Percentiles rank a stretch among this genome's conserved stretches.
Conservation (phyloP, 2,329 filamentous ascomycete species). For the Hypomyces rosellus region DNA sequence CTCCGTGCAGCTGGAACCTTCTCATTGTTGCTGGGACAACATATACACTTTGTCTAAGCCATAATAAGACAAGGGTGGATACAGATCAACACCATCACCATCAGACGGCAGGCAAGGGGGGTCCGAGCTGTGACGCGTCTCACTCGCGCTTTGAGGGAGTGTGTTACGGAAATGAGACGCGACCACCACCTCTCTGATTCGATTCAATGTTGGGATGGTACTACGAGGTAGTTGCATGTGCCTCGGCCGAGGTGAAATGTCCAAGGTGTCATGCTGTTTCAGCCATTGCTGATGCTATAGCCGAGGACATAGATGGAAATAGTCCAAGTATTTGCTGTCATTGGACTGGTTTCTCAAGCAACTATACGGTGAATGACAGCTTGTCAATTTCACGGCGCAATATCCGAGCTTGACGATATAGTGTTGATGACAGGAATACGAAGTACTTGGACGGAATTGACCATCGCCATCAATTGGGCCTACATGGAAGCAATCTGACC, state of each 20-base stretch:
- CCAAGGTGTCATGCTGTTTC: not conserved
- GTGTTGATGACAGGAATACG: too few relatives aligned
- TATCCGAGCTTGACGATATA: too few relatives aligned
- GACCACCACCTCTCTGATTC: not conserved
- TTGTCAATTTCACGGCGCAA: too few relatives aligned
- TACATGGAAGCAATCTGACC: too few relatives aligned
- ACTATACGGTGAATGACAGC: too few relatives aligned
- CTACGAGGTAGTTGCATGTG: not conserved
- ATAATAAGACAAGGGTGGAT: not conserved
- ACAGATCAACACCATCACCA: not conserved
- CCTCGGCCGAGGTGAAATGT: constrained; percentile 2
- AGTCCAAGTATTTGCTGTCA: too few relatives aligned
- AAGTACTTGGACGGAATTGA: too few relatives aligned
- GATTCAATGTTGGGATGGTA: not conserved
- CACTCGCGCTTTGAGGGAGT: constrained; percentile 1
- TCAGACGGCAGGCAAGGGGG: not conserved
- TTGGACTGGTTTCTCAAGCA: too few relatives aligned
- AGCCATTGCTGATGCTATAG: constrained; percentile 8
- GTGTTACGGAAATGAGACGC: not conserved
- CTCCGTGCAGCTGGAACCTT: not conserved
- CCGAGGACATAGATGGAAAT: not conserved
- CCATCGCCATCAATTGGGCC: too few relatives aligned
- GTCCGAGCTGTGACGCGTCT: constrained; percentile 10
- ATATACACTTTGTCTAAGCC: not conserved
- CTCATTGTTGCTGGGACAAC: constrained; percentile 21